Percentiles rank a stretch among this genome's conserved stretches.
Conservation (phyloP, 352 stramenopile genomes). For the Globisporangium splendens region DNA sequence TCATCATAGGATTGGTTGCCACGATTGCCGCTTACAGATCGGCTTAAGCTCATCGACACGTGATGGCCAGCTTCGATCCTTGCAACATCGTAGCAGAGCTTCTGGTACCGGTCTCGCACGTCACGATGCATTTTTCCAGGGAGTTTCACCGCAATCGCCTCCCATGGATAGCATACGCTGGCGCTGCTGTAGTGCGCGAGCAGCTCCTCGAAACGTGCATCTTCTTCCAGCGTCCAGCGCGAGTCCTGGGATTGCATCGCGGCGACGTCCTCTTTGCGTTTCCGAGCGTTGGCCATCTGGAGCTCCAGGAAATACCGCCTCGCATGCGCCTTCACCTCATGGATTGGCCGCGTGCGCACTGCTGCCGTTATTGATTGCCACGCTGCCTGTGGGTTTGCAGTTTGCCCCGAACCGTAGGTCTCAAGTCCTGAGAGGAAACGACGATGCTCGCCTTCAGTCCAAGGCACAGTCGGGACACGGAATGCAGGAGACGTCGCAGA, state of each 20-base stretch:
- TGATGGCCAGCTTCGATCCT: constrained; percentile 65
- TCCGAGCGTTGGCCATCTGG: constrained; percentile 35
- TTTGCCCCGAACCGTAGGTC: constrained; percentile 46
- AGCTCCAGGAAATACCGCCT: constrained; percentile 51
- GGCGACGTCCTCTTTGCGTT: constrained; percentile 38
- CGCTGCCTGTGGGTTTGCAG: constrained; percentile 29
- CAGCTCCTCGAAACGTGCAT: constrained; percentile 61
- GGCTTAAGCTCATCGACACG: constrained; percentile 50
- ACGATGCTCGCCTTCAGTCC: constrained; percentile 60
- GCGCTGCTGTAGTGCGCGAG: constrained; percentile 37
- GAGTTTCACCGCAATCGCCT: constrained; percentile 47
- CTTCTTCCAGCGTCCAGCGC: constrained; percentile 59
- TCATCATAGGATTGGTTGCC: not conserved
- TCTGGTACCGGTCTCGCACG: constrained; percentile 63
- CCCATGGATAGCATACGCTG: constrained; percentile 55
- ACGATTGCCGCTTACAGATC: constrained; percentile 20
- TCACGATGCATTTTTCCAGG: constrained; percentile 47
- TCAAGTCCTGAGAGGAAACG: constrained; percentile 69
- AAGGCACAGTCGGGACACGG: constrained; percentile 12
- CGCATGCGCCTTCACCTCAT: constrained; percentile 45
- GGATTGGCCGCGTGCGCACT: constrained; percentile 45
- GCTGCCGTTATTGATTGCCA: constrained; percentile 60
- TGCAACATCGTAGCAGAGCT: constrained; percentile 75
- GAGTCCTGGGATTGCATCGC: constrained; percentile 50
- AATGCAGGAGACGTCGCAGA: constrained; percentile 2